Base-by-base conservation (phyloP, 192 early-diverging fungal species). In the Piromyces finnis region DNA sequence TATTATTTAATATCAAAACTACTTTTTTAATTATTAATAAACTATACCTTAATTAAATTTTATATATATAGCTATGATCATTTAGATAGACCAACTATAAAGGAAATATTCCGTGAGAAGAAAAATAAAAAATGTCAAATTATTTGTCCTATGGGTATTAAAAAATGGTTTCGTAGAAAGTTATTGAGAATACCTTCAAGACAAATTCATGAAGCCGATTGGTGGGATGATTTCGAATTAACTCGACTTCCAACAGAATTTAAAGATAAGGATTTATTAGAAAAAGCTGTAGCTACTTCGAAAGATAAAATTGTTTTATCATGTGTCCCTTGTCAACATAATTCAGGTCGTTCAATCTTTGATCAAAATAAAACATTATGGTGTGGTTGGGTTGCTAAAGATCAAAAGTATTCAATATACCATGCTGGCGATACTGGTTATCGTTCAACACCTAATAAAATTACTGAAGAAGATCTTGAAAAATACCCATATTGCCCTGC, bases 121-220 rank as follows among this genome's bases (percentile, higher is more conserved):
- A 29, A 77, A 77, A 28, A 77, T 22, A 28, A 80, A 84, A 36
- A 86, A 89, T 78, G 85, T 87, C 29, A 85, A 85, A 37, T 94
- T 91, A 78, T 94, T 90, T 83, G 92, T 94, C 93, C 95, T 26
- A 85, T 96, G n/a, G 94, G 93, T 1, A 95, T 94, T 82, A 90
- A 89, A 30, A 29, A 78, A 1, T 91, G 92, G 85, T 91, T 96
- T 28, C 77, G 86, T 29, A 80, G 85, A 5, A 79, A 51, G 6
- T 51, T 51, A 51, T 51, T 88, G 28, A 88, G 87, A 0, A 88
- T 91, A 81, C 81, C 77, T 3, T 35, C 30, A 16, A 51, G 18
- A 22, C 85, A 90, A 29, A 87, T 94, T 4, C 78, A 78, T 11
- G 90, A 94, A 41, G 87, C 85, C 35, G 94, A 95, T 85, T 95